Base-by-base conservation (phyloP, 2,329 filamentous ascomycete genomes). In the Penicillium aurantiogriseum region DNA sequence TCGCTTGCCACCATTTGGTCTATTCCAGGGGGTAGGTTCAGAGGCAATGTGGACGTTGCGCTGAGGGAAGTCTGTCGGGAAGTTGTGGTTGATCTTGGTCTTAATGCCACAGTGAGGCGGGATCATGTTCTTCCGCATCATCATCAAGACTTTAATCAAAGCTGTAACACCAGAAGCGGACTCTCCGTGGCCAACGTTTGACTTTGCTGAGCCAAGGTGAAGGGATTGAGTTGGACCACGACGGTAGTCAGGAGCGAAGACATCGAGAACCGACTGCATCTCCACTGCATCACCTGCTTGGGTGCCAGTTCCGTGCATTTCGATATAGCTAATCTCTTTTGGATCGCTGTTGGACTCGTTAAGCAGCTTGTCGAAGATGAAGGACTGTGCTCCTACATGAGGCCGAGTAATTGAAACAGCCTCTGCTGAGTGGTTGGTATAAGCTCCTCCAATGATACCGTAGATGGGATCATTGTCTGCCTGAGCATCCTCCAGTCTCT, bases 241-340 rank as follows among this genome's bases (percentile, higher is more conserved):
- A 42, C 77, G 76, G 62, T 80, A 73, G 53, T 78, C 76, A 23
- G 83, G 81, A 44, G 84, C 85, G 64, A 88, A 88, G 21, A 83
- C 79, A 48, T 83, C 80, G 23, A 86, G 85, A 48, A 95, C 88
- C 0, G 88, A 91, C 1, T 85, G 80, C 88, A 93, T 92, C 72
- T 96, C 92, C 4, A 86, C 88, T 8, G 86, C 87, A 68, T 96
- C 91, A 59, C 90, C 91, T 33, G 89, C 90, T 72, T 94, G 90
- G 0, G 90, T 96, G 33, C 91, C 91, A 3, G 91, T 96, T 15
- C 90, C 91, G 72, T 96, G 91, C 87, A 94, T 91, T 75, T 95
- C 91, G 9, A 96, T 87, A 68, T 93, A 95, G 73, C 86, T 86
- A 48, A 96, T 83, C 61, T 92, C 88, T 50, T 86, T 82, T 2